phyloP scores from a whole-genome alignment of 441 rosid genomes.

The Codiaeum variegatum region DNA sequence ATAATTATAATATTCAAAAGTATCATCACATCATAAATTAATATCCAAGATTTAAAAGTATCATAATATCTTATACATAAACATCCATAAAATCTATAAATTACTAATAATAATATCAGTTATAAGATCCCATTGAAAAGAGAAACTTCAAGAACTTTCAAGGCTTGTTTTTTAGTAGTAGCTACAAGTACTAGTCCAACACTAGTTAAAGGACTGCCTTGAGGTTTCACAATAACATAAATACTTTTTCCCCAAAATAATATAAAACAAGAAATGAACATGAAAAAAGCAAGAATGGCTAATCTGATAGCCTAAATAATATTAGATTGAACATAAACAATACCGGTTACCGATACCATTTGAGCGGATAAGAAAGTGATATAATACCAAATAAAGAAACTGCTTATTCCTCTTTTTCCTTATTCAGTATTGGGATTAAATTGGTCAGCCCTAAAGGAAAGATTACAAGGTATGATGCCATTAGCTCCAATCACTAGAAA shows the following conservation, averaged over 20 bases:
- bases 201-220: constrained; percentile 38
- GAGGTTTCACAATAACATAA: constrained; percentile 36
- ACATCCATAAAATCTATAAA: too few species aligned
- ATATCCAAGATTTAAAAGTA: too few species aligned
- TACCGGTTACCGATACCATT: constrained; percentile 28
- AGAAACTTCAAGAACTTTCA: constrained; percentile 20
- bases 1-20: too few species aligned
- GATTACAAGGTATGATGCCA: constrained; percentile 43
- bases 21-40: too few species aligned
- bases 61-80: too few species aligned
- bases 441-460: constrained; percentile 49
- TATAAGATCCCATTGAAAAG: too few species aligned
- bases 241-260: constrained; percentile 34
- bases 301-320: constrained; percentile 36
- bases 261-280: constrained; percentile 33
- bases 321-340: constrained; percentile 36
- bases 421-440: constrained; percentile 37
- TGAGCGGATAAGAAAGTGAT: constrained; percentile 37
- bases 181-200: constrained; percentile 36
- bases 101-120: too few species aligned
- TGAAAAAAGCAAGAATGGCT: constrained; percentile 36
- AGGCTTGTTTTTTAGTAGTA: constrained; percentile 21
- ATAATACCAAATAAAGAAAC: constrained; percentile 47
- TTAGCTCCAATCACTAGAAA: constrained; percentile 40
- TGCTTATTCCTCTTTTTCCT: constrained; percentile 31